These are phyloP conservation scores for Annona cherimola DNA, from an alignment of 164 flowering plant species.

Conservation along the genomic window DNA sequence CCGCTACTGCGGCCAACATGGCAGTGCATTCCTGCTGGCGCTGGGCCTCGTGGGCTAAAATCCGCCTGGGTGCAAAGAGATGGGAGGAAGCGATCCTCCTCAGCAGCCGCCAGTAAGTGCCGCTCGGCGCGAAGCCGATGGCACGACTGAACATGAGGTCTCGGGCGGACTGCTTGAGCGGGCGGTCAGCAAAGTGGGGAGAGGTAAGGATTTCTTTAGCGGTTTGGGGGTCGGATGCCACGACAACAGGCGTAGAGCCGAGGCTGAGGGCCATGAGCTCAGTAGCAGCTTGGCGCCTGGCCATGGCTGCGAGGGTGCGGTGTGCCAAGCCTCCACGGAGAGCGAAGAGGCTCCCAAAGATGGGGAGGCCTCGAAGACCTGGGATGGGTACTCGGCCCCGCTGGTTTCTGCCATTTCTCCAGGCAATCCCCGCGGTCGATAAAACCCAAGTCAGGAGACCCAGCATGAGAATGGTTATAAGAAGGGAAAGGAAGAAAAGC, in stretches of 20 bases:
- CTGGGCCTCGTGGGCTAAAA: constrained; percentile 38
- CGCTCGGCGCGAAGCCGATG: constrained; percentile 75
- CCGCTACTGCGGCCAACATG: constrained; percentile 32
- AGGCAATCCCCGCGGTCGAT: constrained; percentile 52
- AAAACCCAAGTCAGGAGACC: constrained; percentile 44
- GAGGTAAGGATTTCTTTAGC: constrained; percentile 59
- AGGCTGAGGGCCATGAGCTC: constrained; percentile 69
- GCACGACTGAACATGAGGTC: constrained; percentile 64
- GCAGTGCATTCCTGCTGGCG: constrained; percentile 35
- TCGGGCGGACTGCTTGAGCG: constrained; percentile 61
- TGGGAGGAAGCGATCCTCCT: constrained; percentile 57
- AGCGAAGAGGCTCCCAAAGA: constrained; percentile 46
- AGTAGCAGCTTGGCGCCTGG: constrained; percentile 16
- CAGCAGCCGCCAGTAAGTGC: constrained; percentile 65
- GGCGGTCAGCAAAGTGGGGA: constrained; percentile 65
- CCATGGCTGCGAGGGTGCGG: constrained; percentile 44
- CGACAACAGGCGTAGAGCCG: constrained; percentile 56
- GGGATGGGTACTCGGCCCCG: constrained; percentile 38
- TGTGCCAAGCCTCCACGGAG: constrained; percentile 51
- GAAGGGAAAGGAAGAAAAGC: constrained; percentile 21
- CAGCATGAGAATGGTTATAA: constrained; percentile 11
- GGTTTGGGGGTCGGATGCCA: constrained; percentile 47
- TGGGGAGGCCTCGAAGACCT: constrained; percentile 57
- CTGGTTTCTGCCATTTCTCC: constrained; percentile 50
- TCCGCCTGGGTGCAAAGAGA: constrained; percentile 48